These are phyloP conservation scores for Fusarium sp. DNA, from an alignment of 2,329 filamentous ascomycete species.

Conservation along the genomic window DNA sequence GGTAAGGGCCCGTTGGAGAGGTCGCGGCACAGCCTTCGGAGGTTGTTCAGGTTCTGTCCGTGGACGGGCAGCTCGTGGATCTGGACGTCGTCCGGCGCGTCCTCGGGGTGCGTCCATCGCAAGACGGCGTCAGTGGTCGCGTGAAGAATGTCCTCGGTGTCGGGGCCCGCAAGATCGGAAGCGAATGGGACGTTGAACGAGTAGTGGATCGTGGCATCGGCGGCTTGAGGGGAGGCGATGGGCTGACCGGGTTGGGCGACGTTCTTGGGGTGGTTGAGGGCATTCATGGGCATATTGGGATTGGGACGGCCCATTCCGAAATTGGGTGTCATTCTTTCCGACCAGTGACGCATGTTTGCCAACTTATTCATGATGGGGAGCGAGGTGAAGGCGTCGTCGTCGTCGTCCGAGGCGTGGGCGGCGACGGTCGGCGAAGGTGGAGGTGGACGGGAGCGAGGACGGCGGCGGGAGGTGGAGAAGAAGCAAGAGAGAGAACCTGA, in stretches of 20 bases:
- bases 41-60: slow-evolving; percentile 82
- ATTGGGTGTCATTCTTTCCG: slow-evolving; percentile 76
- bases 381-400: slow-evolving; percentile 35
- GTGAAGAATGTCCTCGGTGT: slow-evolving; percentile 94
- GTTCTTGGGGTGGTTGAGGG: slow-evolving; percentile 69
- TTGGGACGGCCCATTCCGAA: slow-evolving; percentile 73
- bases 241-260: slow-evolving; percentile 64
- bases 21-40: slow-evolving; percentile 84
- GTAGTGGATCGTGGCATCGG: slow-evolving; percentile 86
- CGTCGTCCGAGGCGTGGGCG: slow-evolving; percentile 45
- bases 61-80: slow-evolving; percentile 94
- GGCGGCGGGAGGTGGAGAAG: slow-evolving; percentile 36
- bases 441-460: slow-evolving; percentile 25
- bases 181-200: slow-evolving; percentile 98
- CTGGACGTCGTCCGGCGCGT: slow-evolving; percentile 84
- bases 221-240: slow-evolving; percentile 75
- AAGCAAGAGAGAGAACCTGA: slow-evolving; percentile 26
- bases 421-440: slow-evolving; percentile 44
- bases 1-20: slow-evolving; percentile 78
- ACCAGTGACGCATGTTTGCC: slow-evolving; percentile 79
- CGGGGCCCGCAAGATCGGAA: slow-evolving; percentile 90
- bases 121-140: slow-evolving; percentile 88
- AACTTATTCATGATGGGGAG: slow-evolving; percentile 74
- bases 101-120: slow-evolving; percentile 93
- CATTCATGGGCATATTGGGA: slow-evolving; percentile 67